Percentiles rank a stretch among this genome's conserved stretches.
These are phyloP conservation scores for Aspergillus hiratsukae DNA, from an alignment of 2,329 filamentous ascomycete genomes.

Conservation along the genomic window DNA sequence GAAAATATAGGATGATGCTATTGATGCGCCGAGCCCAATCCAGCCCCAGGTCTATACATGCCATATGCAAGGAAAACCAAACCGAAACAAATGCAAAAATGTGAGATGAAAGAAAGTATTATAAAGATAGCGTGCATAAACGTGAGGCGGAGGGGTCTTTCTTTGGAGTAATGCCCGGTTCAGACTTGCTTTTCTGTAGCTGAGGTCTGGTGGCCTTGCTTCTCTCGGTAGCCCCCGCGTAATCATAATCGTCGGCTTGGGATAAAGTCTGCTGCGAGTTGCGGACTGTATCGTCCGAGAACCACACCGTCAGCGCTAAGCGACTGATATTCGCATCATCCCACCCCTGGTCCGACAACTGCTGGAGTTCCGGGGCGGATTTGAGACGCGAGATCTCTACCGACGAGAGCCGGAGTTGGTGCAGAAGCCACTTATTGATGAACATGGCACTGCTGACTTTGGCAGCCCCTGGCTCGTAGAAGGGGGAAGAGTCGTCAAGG, in stretches of 20 bases:
- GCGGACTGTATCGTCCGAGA: constrained; percentile 12
- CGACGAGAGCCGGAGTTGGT: constrained; percentile 27
- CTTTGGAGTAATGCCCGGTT: background rate
- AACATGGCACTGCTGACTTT: constrained; percentile 17
- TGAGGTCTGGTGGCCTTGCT: background rate
- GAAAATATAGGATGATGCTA: background rate
- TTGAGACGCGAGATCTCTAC: constrained; percentile 23
- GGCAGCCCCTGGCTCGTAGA: constrained; percentile 14
- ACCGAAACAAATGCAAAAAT: background rate
- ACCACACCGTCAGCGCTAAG: constrained; percentile 21
- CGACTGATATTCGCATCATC: constrained; percentile 18
- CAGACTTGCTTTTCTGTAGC: background rate
- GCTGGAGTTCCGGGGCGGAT: constrained; percentile 15
- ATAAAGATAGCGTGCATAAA: background rate
- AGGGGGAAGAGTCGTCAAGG: constrained; percentile 14
- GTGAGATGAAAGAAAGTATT: background rate
- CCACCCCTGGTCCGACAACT: constrained; percentile 14
- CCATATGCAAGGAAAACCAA: background rate
- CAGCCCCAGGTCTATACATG: background rate
- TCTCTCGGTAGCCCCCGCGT: background rate
- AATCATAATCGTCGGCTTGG: background rate
- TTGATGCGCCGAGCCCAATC: background rate
- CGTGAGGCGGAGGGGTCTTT: background rate
- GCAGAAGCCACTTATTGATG: constrained; percentile 29
- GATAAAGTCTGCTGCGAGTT: constrained; percentile 1